Base-by-base conservation (phyloP, 2,329 filamentous ascomycete genomes). In the Colletotrichum camelliae region DNA sequence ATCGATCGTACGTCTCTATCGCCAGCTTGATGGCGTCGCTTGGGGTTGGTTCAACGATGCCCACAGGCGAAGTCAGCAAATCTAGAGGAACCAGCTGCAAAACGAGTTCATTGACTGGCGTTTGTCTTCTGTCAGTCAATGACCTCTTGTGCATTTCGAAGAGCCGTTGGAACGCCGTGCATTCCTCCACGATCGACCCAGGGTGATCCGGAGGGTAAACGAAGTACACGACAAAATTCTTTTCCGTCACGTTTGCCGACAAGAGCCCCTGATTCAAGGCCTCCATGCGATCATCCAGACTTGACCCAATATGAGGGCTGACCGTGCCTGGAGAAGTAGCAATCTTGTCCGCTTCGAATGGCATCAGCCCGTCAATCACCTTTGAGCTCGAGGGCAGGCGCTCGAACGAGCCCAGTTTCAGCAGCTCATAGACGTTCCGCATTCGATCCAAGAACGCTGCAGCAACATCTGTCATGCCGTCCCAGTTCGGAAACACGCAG, bases 1-100 rank as follows among this genome's bases (percentile, higher is more conserved):
- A 96, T 7, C 95, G 92, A 81, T 96, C 94, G 79, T 96, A 97
- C 3, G 94, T 91, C 83, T 96, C 94, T 75, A 95, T 88, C 21
- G 93, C 94, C 18, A 96, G 86, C 71, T 87, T 90, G 60, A 87
- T 86, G 79, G 94, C 91, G 16, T 93, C 92, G 7, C 85, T 82
- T 0, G 91, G 90, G 3, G 90, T 87, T 2, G 92, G 90, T n/a
- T 94, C 88, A 2, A 93, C 89, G 16, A 96, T 84, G 3, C 89
- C 88, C 2, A 90, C 89, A 5, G 91, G 87, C 1, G 92, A 93
- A 9, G 93, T 91, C 10, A 97, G 84, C n/a, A 92, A 87, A 72
- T 91, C 90, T 18, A 93, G 88, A 0, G 95, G 93, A 2, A 97
- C 86, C 3, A 97, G 88, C 81, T 97, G 95, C 21, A 97, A 86